Conservation (phyloP, 352 stramenopile genomes). For the Pythium brachiatum region DNA sequence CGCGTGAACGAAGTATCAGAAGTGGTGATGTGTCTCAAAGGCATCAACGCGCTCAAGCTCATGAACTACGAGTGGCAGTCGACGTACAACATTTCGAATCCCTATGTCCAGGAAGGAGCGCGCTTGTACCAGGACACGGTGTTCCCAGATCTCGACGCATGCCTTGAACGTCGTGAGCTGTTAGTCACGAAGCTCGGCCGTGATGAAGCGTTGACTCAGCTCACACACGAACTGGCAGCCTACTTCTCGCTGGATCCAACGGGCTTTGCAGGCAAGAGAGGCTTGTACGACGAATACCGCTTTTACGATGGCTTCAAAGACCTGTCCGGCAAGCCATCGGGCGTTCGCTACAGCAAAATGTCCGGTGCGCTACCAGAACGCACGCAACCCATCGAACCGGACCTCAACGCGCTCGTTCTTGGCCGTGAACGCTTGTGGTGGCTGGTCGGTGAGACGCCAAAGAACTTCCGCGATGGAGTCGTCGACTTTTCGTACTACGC, state of each 20-base stretch:
- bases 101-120: not conserved
- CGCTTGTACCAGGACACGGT: slow-evolving; percentile 4
- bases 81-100: not conserved
- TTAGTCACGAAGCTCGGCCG: slow-evolving; percentile 10
- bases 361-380: slow-evolving; percentile 17
- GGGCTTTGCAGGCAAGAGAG: slow-evolving; percentile 16
- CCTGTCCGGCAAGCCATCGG: slow-evolving; percentile 20
- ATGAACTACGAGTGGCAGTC: slow-evolving; percentile 16
- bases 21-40: slow-evolving; percentile 19
- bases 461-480: slow-evolving; percentile 9
- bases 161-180: slow-evolving; percentile 11
- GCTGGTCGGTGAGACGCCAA: slow-evolving; percentile 5
- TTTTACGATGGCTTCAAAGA: slow-evolving; percentile 21
- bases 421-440: slow-evolving; percentile 22
- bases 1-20: slow-evolving; percentile 13
- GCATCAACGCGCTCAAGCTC: slow-evolving; percentile 12
- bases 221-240: slow-evolving; percentile 16
- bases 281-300: slow-evolving; percentile 15
- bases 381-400: slow-evolving; percentile 16
- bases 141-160: slow-evolving; percentile 18
- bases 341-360: slow-evolving; percentile 19
- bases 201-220: slow-evolving; percentile 10
- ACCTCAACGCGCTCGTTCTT: slow-evolving; percentile 19
- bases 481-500: slow-evolving; percentile 4
- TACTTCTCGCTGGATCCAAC: slow-evolving; percentile 17